phyloP scores from a whole-genome alignment of 164 flowering plant genomes.

The Stephania yunnanensis region DNA sequence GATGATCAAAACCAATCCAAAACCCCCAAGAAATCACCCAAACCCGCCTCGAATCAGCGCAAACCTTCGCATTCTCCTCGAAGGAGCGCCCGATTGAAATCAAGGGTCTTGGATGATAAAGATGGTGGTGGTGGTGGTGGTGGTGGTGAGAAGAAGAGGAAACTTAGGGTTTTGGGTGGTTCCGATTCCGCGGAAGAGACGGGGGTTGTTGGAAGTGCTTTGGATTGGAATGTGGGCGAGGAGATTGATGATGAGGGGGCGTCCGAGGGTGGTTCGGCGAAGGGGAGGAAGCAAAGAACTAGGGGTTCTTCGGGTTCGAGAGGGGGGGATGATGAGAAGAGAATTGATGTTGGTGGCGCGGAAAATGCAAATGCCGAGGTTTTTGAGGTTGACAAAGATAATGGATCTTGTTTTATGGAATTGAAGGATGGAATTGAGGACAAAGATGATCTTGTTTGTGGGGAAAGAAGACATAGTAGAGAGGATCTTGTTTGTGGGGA shows the following conservation, averaged over 20 bases:
- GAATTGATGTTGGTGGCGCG: neutral
- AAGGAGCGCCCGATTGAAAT: neutral
- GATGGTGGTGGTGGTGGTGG: neutral
- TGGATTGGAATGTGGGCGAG: neutral
- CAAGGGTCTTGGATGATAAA: neutral
- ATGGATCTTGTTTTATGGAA: neutral
- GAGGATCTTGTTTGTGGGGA: slow-evolving; percentile 14
- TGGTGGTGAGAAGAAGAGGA: neutral
- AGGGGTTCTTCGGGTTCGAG: neutral
- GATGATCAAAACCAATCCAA: neutral
- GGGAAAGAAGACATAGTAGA: slow-evolving; percentile 18
- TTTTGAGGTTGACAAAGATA: neutral
- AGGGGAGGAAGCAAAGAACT: neutral
- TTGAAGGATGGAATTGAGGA: slow-evolving; percentile 1
- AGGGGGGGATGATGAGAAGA: neutral
- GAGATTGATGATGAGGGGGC: neutral
- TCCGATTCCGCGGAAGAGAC: neutral
- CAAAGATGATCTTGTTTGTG: neutral
- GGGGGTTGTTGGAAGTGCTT: neutral
- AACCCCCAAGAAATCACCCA: too few relatives aligned
- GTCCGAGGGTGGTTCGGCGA: neutral
- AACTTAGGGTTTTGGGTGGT: slow-evolving; percentile 5
- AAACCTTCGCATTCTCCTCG: neutral
- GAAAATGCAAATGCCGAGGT: too few relatives aligned
- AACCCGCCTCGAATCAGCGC: too few relatives aligned